Base-by-base conservation (phyloP, 805 yeast species). In the Pichia californica region DNA sequence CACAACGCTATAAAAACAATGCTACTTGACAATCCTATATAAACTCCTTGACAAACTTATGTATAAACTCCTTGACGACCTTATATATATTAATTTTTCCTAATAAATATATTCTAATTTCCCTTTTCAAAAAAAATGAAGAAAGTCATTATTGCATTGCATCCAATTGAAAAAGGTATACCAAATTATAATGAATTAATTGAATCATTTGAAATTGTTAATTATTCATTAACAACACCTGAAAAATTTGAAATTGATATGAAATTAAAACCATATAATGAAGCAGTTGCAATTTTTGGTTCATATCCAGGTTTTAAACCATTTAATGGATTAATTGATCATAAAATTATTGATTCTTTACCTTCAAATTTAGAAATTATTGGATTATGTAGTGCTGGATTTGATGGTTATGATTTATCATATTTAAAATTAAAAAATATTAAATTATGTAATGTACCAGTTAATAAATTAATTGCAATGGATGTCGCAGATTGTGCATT, bases 401-500 rank as follows among this genome's bases (percentile, higher is more conserved):
- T 54, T 53, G 75, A 73, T 41, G 68, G 64, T 13, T 65, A 67
- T 44, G 75, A 74, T 56, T 63, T 68, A 3, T 46, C 47, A 5
- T 60, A 52, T 8, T 53, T 76, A 61, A 52, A 51, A 51, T 42
- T 31, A 8, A 39, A 38, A 41, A 73, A 71, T 13, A 74, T 85
- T 23, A 54, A 64, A 7, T 66, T 85, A 47, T 76, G 84, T 47
- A 81, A 85, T 55, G 79, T 79, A 43, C 74, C 85, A 46, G 64
- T 73, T 10, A 64, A 69, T 31, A 78, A 83, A 0, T 43, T 20
- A 8, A 40, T 40, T 30, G 76, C 84, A 1, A 76, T 69, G 32
- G 81, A 83, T 14, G 94, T 85, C 23, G 84, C 89, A 3, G 94
- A 85, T 49, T 63, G 80, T 45, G 91, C 81, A 3, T 62, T 83